Base-by-base conservation (phyloP, 352 stramenopile species). In the Globisporangium splendens region DNA sequence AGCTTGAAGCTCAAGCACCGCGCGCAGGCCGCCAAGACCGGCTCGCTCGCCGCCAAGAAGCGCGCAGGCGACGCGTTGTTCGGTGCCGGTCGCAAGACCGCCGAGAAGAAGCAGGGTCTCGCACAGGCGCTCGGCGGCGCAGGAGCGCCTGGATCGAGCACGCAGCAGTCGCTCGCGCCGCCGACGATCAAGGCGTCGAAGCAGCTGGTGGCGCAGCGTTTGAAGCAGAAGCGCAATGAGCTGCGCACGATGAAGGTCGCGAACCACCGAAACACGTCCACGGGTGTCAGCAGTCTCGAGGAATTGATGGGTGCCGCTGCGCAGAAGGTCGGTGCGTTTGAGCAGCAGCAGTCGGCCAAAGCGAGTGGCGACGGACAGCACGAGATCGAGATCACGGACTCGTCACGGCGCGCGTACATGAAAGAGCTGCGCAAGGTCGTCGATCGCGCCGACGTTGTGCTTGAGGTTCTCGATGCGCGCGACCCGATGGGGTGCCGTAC, bases 371-470 rank as follows among this genome's bases (percentile, higher is more conserved):
- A 62, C 44, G 46, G 54, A 10, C 50, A 53, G 42, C 59, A 56
- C 7, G 66, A 83, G 46, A 65, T 88, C 2, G 65, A 69, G 54
- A 88, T 81, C 73, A 93, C 77, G 69, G 95, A 96, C 61, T 87
- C 85, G 42, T 96, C 92, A 51, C 87, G 95, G 22, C 88, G 90
- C 41, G 93, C 96, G 14, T 99, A 98, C 82, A 91, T 98, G 62
- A 89, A 93, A 44, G 92, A 98, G 64, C 83, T 99, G 51, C 96
- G 96, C 66, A 98, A 98, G 66, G 96, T 99, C 13, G 94, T 99
- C 22, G 95, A 99, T 63, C 82, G 84, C 42, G 89, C 95, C 1
- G 97, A 99, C 72, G 95, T 99, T 21, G 89, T 99, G 12, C 78
- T 99, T 20, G 90, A 99, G 67, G 93, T 99, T 39, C 72, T 99